phyloP scores from a whole-genome alignment of 768 basidiomycete species.

The Mrakia hoshinonis region DNA sequence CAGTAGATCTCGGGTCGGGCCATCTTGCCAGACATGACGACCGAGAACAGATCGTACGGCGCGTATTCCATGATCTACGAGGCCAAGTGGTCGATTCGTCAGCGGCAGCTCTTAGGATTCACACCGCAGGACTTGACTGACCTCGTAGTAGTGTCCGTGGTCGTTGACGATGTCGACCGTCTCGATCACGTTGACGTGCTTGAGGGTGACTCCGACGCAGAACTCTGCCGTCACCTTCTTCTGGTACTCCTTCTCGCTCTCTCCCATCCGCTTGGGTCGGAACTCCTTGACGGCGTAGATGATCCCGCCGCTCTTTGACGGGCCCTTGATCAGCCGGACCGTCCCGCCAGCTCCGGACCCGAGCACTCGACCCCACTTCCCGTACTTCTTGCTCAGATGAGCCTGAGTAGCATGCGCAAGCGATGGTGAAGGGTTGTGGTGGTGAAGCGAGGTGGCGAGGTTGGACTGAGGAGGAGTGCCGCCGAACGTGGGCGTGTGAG shows the following conservation, averaged over 20 bases:
- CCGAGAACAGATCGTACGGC: conserved; percentile 93
- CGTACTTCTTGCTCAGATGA: conserved; percentile 95
- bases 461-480: conserved; percentile 18
- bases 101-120: no score
- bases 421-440: conserved; percentile 36
- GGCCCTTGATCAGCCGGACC: conserved; percentile 85
- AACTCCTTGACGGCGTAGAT: conserved; percentile 98
- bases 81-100: no score
- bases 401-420: conserved; percentile 42
- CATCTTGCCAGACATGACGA: conserved; percentile 99
- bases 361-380: conserved; percentile 93
- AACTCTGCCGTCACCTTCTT: conserved; percentile 99
- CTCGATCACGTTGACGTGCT: conserved; percentile 92
- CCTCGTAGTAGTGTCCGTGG: conserved; percentile 98
- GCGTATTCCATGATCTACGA: conserved; percentile 97
- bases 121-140: conserved; percentile 41
- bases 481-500: conserved; percentile 23
- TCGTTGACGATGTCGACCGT: conserved; percentile 97
- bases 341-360: conserved; percentile 98
- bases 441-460: conserved; percentile 37
- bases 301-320: conserved; percentile 65
- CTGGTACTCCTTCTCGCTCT: conserved; percentile 94
- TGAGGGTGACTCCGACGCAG: conserved; percentile 73
- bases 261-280: conserved; percentile 74
- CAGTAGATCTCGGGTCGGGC: conserved; percentile 96